Evolutionary conservation across 1,284 basidiomycete species (phyloP), one percentile per base, ranked within the genome.

Genomic region (Cutaneotrichosporon sp.): DNA sequence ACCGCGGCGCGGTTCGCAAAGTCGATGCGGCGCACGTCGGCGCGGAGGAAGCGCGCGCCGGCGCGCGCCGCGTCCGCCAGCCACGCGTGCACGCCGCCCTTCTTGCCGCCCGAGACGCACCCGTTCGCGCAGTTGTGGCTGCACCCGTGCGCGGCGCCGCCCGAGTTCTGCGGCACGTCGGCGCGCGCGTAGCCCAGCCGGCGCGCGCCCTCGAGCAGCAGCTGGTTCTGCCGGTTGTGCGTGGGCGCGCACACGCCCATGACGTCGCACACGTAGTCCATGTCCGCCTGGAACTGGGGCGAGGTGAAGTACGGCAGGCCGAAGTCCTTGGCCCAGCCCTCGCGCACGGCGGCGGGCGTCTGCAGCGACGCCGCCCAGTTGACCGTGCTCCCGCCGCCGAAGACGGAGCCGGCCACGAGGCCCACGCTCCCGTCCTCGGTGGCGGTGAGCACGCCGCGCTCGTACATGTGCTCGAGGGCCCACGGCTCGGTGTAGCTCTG

Each of bases 371-470:
- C 81, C 0, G 79, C 79, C 82, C 82, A 83, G 68, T 83, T 83
- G 71, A 83, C 76, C 22, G 78, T 73, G 1, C 77, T 79, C 14
- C 82, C 82, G 5, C 82, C 82, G 7, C 82, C 82, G 27, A 82
- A 82, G 16, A 75, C 78, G 16, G 72, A 71, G 1, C 78, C 82
- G 4, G 79, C 77, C 4, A 83, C 67, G 24, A 82, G 58, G 51
- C 72, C 78, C 59, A 81, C 67, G 25, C 72, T 70, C 4, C 79
- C 75, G 49, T 78, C 72, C 50, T 81, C 79, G 24, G 72, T 76
- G 13, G 76, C 74, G 46, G 81, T 59, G 31, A 81, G 67, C 0
- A 80, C 81, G 16, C 73, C 72, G 4, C 66, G 65, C 61, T 82
- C 79, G 68, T 80, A 81, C 56, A 82, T 68, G 14, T 72, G 52